These are phyloP conservation scores for Russula ochroleuca DNA, from an alignment of 768 basidiomycete genomes.

Conservation along the genomic window DNA sequence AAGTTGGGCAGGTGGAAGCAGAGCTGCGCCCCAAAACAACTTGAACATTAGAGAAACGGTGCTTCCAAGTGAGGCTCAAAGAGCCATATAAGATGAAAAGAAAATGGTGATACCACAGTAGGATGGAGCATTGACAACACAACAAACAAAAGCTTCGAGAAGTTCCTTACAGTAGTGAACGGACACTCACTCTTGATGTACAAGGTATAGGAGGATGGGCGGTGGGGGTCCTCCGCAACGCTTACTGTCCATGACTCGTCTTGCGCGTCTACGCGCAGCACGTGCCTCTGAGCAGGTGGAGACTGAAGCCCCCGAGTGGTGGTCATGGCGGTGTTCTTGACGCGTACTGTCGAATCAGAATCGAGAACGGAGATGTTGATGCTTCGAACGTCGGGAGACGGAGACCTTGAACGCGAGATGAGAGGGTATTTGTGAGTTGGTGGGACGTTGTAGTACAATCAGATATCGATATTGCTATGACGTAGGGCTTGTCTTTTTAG, in stretches of 20 bases:
- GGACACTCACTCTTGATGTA: slow-evolving; percentile 82
- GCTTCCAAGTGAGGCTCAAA: slow-evolving; percentile 26
- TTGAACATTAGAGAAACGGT: not conserved
- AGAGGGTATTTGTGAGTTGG: too few species aligned
- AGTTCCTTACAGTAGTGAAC: not conserved
- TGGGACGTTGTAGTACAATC: too few species aligned
- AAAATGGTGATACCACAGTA: slow-evolving; percentile 3
- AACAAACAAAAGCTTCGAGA: slow-evolving; percentile 19
- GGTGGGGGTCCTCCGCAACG: slow-evolving; percentile 80
- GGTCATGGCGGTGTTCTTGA: slow-evolving; percentile 30
- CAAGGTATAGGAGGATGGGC: slow-evolving; percentile 67
- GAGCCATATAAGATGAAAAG: slow-evolving; percentile 25
- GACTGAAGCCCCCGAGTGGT: slow-evolving; percentile 30
- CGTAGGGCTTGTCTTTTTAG: too few species aligned
- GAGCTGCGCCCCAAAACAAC: too few species aligned
- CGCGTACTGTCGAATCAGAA: slow-evolving; percentile 34
- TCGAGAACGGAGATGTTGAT: slow-evolving; percentile 45
- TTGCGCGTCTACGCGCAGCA: slow-evolving; percentile 62
- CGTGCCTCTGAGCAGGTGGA: slow-evolving; percentile 38
- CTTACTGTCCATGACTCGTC: slow-evolving; percentile 86
- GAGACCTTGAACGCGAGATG: too few species aligned
- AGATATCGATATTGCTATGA: too few species aligned
- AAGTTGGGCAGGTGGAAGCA: slow-evolving; percentile 22
- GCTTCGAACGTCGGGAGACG: slow-evolving; percentile 30
- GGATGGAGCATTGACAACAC: slow-evolving; percentile 5